phyloP scores from a whole-genome alignment of 306 rosid species.

The Prunus persica region DNA sequence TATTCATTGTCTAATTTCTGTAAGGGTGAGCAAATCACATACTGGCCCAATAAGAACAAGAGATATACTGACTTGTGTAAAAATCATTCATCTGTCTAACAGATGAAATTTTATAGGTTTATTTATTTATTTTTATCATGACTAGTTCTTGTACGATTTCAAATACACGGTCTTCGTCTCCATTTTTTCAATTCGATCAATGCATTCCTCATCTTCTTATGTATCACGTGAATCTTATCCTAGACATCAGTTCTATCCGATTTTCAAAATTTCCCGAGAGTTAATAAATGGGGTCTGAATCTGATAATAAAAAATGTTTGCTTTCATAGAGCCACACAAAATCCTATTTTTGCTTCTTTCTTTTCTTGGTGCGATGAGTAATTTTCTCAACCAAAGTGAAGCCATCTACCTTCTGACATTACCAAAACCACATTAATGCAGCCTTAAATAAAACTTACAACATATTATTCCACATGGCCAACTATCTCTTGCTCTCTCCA shows the following conservation, averaged over 20 bases:
- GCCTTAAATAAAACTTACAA: constrained; percentile 33
- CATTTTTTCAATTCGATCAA: no score
- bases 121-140: no score
- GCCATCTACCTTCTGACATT: constrained; percentile 56
- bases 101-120: no score
- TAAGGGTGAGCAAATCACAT: background rate
- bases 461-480: background rate
- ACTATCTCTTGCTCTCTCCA: background rate
- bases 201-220: no score
- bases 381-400: background rate
- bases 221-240: no score
- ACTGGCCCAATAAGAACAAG: background rate
- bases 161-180: no score
- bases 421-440: constrained; percentile 64
- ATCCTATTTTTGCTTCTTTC: no score
- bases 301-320: background rate
- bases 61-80: background rate
- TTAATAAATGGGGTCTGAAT: background rate
- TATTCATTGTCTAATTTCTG: background rate
- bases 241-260: no score
- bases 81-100: no score
- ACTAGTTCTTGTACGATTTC: no score
- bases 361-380: background rate
- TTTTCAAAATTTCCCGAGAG: no score
- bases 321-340: background rate